Evolutionary conservation across 345 rosid genomes (phyloP), one percentile per base, ranked within the genome.

Genomic region (Eutrema yunnanense): DNA sequence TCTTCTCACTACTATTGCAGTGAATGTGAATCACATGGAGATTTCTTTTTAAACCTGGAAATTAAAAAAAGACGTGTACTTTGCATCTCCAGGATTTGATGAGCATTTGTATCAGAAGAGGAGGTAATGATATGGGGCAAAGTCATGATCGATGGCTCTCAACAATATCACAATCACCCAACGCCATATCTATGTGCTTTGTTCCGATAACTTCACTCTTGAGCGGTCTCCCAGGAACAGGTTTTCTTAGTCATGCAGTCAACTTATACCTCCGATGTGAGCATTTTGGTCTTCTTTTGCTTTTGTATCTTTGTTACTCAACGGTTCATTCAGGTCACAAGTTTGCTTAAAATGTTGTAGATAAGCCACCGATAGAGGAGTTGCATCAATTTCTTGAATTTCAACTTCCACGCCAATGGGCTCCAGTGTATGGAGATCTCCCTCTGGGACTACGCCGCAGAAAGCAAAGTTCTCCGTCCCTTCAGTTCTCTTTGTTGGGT

Each of bases 351-450:
- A 77, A 54, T 69, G n/a, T 42, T 82, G 87, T 86, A 95, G 99
- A 92, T 67, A 95, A 92, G 78, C 99, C 99, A 46, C 90, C 80
- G 1, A 86, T 88, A 74, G 99, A 95, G 80, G 99, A 95, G 57
- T 88, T 95, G 47, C 87, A 87, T 46, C 94, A 86, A 58, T 95
- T 95, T 80, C 85, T 95, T 13, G 99, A 95, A 75, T 95, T 95
- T 80, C 99, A 95, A 72, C 81, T 95, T 67, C 96, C 96, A 69
- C 89, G 96, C 71, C 90, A 90, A 67, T 95, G 99, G 99, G 97
- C 97, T 69, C 99, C 99, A 0, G 84, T 88, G 19, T 95, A 90
- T n/a, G 81, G 94, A 32, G 96, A 95, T 71, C 92, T 92, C 53
- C 96, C 97, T 72, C 96, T 95, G 47, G 83, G 90, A 48, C 92